These are phyloP conservation scores for Rhizoclosmatium sp. DNA, from an alignment of 192 early-diverging fungal genomes.

Conservation along the genomic window DNA sequence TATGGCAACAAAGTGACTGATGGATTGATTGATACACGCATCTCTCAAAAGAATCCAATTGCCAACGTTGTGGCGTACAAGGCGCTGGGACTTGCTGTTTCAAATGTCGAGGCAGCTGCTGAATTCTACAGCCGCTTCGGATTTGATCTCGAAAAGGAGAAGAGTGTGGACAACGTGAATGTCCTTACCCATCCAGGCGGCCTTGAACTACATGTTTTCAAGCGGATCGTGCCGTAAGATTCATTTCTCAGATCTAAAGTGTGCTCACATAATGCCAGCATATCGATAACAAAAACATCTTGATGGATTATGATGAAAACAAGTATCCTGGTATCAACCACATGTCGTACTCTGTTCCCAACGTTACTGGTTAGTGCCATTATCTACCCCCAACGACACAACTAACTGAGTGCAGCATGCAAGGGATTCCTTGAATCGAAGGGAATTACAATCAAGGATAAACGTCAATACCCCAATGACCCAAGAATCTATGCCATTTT, in stretches of 20 bases:
- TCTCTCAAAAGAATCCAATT: background rate
- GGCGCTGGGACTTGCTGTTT: background rate
- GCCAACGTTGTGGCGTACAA: background rate
- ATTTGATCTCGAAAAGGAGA: background rate
- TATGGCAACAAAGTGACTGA: background rate
- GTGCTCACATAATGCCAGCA: background rate
- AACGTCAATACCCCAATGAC: conserved; percentile 3
- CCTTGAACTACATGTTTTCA: background rate
- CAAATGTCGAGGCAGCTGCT: background rate
- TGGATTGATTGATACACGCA: background rate
- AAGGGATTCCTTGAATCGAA: background rate
- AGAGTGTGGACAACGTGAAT: background rate
- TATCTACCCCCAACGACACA: too few relatives aligned
- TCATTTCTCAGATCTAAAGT: background rate
- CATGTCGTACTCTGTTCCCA: background rate
- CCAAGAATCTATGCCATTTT: conserved; percentile 3
- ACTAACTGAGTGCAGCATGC: background rate
- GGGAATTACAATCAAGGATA: background rate
- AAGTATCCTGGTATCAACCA: conserved; percentile 13
- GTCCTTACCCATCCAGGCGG: background rate
- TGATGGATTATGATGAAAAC: conserved; percentile 2
- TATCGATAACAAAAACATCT: background rate
- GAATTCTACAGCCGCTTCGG: background rate
- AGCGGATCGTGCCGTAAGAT: background rate
- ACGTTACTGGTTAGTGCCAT: background rate